Base-by-base conservation (phyloP, 306 rosid genomes). In the Cicer arietinum region DNA sequence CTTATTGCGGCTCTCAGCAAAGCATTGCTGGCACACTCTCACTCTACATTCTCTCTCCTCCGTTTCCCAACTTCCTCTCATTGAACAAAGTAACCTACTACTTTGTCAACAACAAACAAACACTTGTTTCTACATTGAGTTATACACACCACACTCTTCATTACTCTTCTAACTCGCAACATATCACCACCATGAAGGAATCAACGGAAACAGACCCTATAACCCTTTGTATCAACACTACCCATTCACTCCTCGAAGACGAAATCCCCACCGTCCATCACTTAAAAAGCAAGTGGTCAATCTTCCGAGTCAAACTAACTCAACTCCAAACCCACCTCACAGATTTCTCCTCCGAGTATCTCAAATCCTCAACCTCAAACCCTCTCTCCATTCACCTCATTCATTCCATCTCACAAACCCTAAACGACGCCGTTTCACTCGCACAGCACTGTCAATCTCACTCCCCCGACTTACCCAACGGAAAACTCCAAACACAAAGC, bases 401-500 rank as follows among this genome's bases (percentile, higher is more conserved):
- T 35, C 86, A 74, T 40, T 87, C 90, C 43, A 71, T 89, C 73
- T 37, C 82, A 7, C 69, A 41, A 56, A 76, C 96, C 5, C 86
- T 94, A 10, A 1, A 25, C 73, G 88, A 86, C 57, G 92, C 90
- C 54, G 77, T 86, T 35, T 77, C 85, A 1, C 89, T 94, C 48
- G 79, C 93, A 8, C 67, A 17, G 1, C 67, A 75, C 16, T 94
- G 96, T 50, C 90, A 78, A 53, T 73, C 78, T 3, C 18, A 35
- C 45, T 61, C 75, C 62, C 77, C 0, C 0, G 13, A 39, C 62
- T 61, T 82, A 4, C 76, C 86, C 20, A 86, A 80, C 4, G 98
- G 98, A 3, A 91, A 91, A 83, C 96, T 94, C 83, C 82, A 87
- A 67, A 94, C 98, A 6, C 98, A 94, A 71, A 90, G 90, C 85